These are phyloP conservation scores for Perilla frutescens DNA, from an alignment of 257 asterid species.

Conservation along the genomic window DNA sequence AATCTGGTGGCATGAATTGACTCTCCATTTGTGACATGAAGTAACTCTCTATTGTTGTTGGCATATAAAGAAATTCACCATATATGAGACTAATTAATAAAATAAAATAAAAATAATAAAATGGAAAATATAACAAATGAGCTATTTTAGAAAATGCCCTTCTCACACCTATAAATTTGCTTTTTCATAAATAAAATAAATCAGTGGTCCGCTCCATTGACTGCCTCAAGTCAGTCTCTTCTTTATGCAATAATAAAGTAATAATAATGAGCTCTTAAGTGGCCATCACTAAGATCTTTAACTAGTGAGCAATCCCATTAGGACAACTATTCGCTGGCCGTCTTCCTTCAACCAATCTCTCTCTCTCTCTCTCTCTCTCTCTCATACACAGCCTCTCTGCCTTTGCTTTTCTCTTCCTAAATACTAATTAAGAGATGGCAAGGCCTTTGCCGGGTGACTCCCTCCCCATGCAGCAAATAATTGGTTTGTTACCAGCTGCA, in stretches of 20 bases:
- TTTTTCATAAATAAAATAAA: not conserved
- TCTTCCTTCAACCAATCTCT: not conserved
- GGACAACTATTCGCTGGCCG: not conserved
- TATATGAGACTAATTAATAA: too few relatives aligned
- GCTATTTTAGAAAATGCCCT: too few relatives aligned
- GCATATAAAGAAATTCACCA: too few relatives aligned
- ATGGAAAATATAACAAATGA: too few relatives aligned
- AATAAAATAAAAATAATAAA: too few relatives aligned
- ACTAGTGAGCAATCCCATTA: not conserved
- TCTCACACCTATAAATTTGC: not conserved
- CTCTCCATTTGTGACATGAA: too few relatives aligned
- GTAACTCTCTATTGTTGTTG: too few relatives aligned
- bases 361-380: not conserved
- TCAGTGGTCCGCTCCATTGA: slow-evolving; percentile 1
- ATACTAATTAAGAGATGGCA: slow-evolving; percentile 30
- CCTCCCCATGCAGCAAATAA: slow-evolving; percentile 23
- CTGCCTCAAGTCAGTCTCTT: not conserved
- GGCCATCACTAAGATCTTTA: not conserved
- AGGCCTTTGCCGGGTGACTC: slow-evolving; percentile 25
- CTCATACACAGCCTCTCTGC: not conserved
- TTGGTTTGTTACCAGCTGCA: slow-evolving; percentile 33
- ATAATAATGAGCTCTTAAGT: not conserved
- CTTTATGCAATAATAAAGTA: not conserved
- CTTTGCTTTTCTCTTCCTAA: not conserved
- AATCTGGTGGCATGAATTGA: too few relatives aligned